These are phyloP conservation scores for Debaryomycetaceae sp. DNA, from an alignment of 1,139 yeast species.

Conservation along the genomic window DNA sequence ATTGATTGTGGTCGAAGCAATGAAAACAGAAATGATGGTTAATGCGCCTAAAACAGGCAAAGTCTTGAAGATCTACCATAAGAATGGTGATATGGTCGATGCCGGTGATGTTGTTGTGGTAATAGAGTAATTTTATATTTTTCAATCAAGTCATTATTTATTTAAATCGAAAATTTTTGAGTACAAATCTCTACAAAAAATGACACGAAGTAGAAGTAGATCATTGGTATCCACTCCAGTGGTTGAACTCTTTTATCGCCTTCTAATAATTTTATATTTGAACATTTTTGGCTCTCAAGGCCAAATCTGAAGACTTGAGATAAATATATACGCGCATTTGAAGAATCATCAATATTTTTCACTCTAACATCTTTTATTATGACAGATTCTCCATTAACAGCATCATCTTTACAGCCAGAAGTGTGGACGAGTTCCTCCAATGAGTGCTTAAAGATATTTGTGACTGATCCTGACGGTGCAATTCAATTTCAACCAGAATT, in stretches of 20 bases:
- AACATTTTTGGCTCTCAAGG: no score
- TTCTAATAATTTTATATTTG: no score
- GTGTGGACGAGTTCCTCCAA: conserved; percentile 70
- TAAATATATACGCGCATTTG: background rate
- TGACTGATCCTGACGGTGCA: conserved; percentile 55
- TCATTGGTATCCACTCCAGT: no score
- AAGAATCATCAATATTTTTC: background rate
- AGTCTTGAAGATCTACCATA: conserved; percentile 72
- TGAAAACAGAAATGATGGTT: conserved; percentile 97
- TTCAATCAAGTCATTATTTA: background rate
- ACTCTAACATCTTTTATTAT: background rate
- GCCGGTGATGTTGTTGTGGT: conserved; percentile 94
- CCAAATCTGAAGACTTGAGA: background rate
- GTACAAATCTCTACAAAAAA: no score
- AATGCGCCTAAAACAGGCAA: conserved; percentile 70
- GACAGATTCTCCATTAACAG: conserved; percentile 3
- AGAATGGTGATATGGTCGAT: conserved; percentile 93
- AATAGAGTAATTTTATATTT: conserved; percentile 32
- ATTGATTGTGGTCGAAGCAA: conserved; percentile 88
- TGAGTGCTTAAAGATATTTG: conserved; percentile 52
- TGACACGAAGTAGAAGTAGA: no score
- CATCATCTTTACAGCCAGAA: conserved; percentile 46
- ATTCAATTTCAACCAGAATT: conserved; percentile 64
- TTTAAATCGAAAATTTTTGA: no score
- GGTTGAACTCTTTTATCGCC: no score